Percentiles rank a stretch among this genome's conserved stretches.
phyloP scores from a whole-genome alignment of 1,139 yeast genomes.

The Saccharomycopsis phalli region DNA sequence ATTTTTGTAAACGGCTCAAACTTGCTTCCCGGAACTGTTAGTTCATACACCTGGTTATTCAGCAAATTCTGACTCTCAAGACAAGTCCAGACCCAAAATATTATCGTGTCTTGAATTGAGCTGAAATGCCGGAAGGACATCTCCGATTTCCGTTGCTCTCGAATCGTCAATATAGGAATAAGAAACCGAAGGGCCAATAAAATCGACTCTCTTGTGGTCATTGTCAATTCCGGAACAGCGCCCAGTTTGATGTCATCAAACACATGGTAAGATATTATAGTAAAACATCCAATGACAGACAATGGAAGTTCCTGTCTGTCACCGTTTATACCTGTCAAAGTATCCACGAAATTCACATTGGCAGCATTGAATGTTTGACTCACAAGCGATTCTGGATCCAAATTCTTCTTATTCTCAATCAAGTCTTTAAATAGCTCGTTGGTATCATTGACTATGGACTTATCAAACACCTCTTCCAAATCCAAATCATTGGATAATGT shows the following conservation, averaged over 20 bases:
- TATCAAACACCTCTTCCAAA: conserved; percentile 34
- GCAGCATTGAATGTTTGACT: conserved; percentile 32
- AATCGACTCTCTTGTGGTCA: conserved; percentile 8
- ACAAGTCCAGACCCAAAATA: conserved; percentile 37
- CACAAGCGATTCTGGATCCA: conserved; percentile 25
- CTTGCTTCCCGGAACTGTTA: conserved; percentile 22
- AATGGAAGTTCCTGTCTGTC: conserved; percentile 9
- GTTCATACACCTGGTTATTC: conserved; percentile 18
- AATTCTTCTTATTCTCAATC: conserved; percentile 20
- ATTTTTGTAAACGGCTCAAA: conserved; percentile 23
- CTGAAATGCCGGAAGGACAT: conserved; percentile 8
- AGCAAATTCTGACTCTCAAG: conserved; percentile 28
- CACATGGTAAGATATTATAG: conserved; percentile 2
- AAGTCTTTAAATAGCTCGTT: conserved; percentile 24
- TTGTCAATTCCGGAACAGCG: neutral
- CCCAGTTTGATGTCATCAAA: neutral
- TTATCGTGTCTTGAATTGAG: conserved; percentile 32
- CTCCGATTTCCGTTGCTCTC: conserved; percentile 4
- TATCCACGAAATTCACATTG: conserved; percentile 26
- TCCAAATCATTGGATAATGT: conserved; percentile 58
- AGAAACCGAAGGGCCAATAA: conserved; percentile 28
- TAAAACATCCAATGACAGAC: conserved; percentile 11
- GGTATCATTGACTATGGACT: conserved; percentile 24
- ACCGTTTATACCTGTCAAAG: neutral
- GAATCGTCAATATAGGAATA: conserved; percentile 29